Evolutionary conservation across 1,284 basidiomycete species (phyloP), one percentile per base, ranked within the genome.

Genomic region (Pseudozyma thailandica): DNA sequence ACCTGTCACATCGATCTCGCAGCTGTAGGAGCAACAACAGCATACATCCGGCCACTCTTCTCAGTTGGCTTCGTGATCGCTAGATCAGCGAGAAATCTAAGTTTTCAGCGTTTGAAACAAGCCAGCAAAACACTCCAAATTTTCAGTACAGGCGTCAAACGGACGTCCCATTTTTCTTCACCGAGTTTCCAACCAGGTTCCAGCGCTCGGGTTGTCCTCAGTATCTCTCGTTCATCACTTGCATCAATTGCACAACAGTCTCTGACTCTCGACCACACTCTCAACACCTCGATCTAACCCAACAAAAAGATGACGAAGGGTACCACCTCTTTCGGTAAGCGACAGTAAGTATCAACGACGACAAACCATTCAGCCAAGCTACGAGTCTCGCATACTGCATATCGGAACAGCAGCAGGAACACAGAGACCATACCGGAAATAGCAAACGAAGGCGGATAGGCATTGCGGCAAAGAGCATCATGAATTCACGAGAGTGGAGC

Each of bases 311-410:
- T 78, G 76, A 78, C 76, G 66, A 77, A 82, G 80, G 81, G 81
- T 80, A 82, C 81, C 55, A 80, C 76, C 68, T 79, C 78, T 61
- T 79, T 82, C 69, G 81, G 81, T 82, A 81, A 81, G 80, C 75
- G 80, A 64, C 81, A 82, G 80, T 82, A 76, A 72, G 80, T 82
- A 78, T 77, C 60, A 43, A 20, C 41, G 18, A 23, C 30, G 20
- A n/a, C 27, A 25, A 26, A 9, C 42, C 8, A 42, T 48, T 26
- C 15, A 12, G 8, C 20, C 18, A 41, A 94, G 95, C 90, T n/a
- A 93, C 92, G 81, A 96, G 96, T 88, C n/a, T 25, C 16, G n/a
- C 48, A 31, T 90, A 92, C 82, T 94, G 96, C 89, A 95, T 93
- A 47, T 55, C 50, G 45, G 18, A 42, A 6, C 2, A 20, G 8